A percentile compares a stretch with the other conserved stretches of the same genome.
Conservation (phyloP, 805 yeast species). For the Ogataea paraovalis region DNA sequence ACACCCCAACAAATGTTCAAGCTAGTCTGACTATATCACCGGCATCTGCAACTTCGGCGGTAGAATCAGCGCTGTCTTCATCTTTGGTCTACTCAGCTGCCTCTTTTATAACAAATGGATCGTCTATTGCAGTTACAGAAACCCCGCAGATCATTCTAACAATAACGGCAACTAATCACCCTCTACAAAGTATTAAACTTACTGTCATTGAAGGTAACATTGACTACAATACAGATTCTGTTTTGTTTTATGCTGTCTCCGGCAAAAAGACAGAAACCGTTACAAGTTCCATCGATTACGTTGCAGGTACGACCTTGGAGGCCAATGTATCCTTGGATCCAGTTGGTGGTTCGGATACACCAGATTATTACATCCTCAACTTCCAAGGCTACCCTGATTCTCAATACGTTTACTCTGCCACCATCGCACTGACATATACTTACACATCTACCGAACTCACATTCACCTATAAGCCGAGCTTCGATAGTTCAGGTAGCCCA, state of each 20-base stretch:
- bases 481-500: not conserved
- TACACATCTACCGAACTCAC: not conserved
- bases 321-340: not conserved
- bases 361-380: not conserved
- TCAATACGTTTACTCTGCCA: not conserved
- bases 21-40: not conserved
- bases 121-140: not conserved
- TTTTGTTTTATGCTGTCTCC: not conserved
- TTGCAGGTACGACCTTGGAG: not conserved
- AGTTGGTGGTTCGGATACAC: not conserved
- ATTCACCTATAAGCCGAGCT: not conserved
- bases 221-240: not conserved
- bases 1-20: not conserved
- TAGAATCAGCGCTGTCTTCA: not conserved
- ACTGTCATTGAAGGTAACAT: not conserved
- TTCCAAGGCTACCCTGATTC: not conserved
- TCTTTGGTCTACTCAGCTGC: not conserved
- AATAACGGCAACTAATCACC: not conserved
- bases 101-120: not conserved
- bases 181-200: not conserved
- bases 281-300: not conserved
- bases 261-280: not conserved
- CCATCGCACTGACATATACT: not conserved
- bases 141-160: not conserved
- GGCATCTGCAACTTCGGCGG: not conserved